These are phyloP conservation scores for Juglanconis oblonga DNA, from an alignment of 2,329 filamentous ascomycete species.

Conservation along the genomic window DNA sequence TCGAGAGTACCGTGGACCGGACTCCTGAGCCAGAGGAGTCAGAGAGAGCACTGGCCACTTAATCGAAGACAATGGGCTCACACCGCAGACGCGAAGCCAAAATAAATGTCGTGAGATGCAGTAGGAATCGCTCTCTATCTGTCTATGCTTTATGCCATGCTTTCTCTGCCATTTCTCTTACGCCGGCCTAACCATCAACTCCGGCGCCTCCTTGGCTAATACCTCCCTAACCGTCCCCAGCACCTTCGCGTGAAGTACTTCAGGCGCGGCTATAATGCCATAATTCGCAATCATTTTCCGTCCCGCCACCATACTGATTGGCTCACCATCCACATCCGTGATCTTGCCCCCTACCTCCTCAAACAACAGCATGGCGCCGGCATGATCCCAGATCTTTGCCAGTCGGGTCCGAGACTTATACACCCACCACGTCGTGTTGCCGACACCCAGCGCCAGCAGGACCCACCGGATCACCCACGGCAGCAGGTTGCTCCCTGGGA, in stretches of 20 bases:
- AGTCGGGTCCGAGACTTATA: constrained; percentile 46
- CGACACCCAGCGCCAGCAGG: constrained; percentile 48
- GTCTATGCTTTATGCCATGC: background rate
- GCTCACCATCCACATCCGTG: constrained; percentile 51
- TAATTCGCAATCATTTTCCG: constrained; percentile 49
- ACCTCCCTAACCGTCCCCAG: constrained; percentile 35
- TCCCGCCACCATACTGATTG: constrained; percentile 48
- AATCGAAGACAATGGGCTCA: background rate
- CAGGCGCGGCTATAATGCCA: constrained; percentile 54
- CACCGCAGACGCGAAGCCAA: too few species aligned
- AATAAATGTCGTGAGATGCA: background rate
- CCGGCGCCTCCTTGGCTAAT: constrained; percentile 31
- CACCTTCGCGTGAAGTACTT: constrained; percentile 40
- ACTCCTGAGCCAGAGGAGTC: too few species aligned
- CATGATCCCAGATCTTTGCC: constrained; percentile 60
- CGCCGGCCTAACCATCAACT: constrained; percentile 25
- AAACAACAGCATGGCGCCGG: constrained; percentile 57
- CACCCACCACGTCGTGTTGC: constrained; percentile 55
- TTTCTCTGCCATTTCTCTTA: background rate
- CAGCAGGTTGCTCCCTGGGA: constrained; percentile 49
- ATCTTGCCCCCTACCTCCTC: constrained; percentile 54
- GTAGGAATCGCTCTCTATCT: background rate
- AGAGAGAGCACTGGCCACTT: too few species aligned
- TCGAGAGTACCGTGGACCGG: background rate
- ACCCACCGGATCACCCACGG: constrained; percentile 59